Base-by-base conservation (phyloP, 805 yeast species). In the Nakazawaea ambrosiae region DNA sequence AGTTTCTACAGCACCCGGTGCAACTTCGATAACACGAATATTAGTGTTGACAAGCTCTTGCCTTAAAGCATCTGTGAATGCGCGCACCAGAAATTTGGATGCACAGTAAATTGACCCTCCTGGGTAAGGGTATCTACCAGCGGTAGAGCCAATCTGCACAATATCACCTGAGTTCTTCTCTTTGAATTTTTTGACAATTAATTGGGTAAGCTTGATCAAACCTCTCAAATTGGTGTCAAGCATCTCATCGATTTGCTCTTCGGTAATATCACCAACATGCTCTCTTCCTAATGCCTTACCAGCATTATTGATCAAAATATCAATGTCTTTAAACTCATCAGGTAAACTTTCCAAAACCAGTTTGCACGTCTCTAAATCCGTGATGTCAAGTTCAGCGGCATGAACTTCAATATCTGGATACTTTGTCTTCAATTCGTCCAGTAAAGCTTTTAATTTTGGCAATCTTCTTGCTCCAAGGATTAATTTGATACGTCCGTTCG, bases 191-290 rank as follows among this genome's bases (percentile, higher is more conserved):
- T 81, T 80, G 32, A 90, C 60, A 19, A 88, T 70, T 5, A 81
- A 77, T 58, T 90, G 96, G 5, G 96, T 88, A 44, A 89, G 60
- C 22, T 81, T 75, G 43, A 89, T 83, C 58, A 89, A 66, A 3
- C 96, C 97, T 40, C 86, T 55, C 3, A 90, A 96, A 53, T 89
- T 90, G 42, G 96, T 87, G 50, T 81, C 70, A 60, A 85, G 79
- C 87, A 87, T 86, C 33, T 70, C 75, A 33, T 70, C 66, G 33
- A 87, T 73, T 52, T 88, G 96, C 4, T 61, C 60, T n/a, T 67
- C 59, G 1, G 60, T 58, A 44, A 90, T 77, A 4, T 65, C 61
- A 12, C 96, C 96, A 39, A 88, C 81, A 39, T 69, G 67, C 28
- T 81, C 96, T 39, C 70, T 65, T 3, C 97, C 97, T 33, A 78